Base-by-base conservation (phyloP, 2,329 filamentous ascomycete genomes). In the Curvularia sp. region DNA sequence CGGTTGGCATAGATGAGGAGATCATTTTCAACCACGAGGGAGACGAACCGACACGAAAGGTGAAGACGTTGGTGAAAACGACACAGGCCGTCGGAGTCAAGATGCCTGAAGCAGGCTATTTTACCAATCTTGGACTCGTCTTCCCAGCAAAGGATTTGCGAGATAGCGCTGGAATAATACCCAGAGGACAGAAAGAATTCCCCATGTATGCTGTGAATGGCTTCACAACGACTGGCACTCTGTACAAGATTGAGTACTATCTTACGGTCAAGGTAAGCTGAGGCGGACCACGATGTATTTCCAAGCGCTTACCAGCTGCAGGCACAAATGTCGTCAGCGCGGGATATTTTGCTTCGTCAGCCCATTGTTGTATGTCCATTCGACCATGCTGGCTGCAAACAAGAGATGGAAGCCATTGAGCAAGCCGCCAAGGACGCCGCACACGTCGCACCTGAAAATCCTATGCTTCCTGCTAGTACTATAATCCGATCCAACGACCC, bases 161-260 rank as follows among this genome's bases (percentile, higher is more conserved):
- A 65, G 95, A 98, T 74, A 82, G 86, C 19, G 93, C 98, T 52
- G 95, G 95, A 25, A 89, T 97, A 59, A 83, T 98, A 71, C 91
- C 92, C 53, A 83, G 93, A 69, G 90, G 91, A 23, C 95, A 93
- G 76, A 85, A 92, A 9, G 91, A 89, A 25, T 98, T 97, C 77
- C 95, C 95, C 6, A 87, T 91, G 74, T 97, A 97, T 74, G 87
- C 90, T 55, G 89, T 97, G 45, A 88, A 86, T 32, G 94, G 93
- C 0, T 99, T 99, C 72, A 97, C 95, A 1, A 98, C 95, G 0
- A 91, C 91, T 7, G 96, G 92, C 32, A 94, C 90, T 34, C 84
- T 99, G 13, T 99, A 99, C 82, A 98, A 97, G 79, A 97, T 99
- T 74, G 94, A 99, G 79, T 99, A 97, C 75, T 99, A 94, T 76